Evolutionary conservation across 495 filamentous ascomycete genomes (phyloP).

Genomic region (Physcia stellaris): DNA sequence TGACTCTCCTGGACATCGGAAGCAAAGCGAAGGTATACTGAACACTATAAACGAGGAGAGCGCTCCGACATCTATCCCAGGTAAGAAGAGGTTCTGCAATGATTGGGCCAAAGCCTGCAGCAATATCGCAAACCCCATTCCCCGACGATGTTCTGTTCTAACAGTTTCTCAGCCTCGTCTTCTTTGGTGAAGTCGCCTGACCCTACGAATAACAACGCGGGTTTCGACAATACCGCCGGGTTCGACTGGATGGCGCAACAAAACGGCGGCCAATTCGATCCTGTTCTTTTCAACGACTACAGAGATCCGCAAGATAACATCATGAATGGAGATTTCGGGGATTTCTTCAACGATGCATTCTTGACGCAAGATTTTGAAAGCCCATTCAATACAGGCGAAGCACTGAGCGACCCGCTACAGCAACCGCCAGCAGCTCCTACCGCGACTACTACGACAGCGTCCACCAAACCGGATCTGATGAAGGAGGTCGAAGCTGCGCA

Average conservation of each 20-base stretch:
- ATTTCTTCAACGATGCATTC: conserved; percentile 78
- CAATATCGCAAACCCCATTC: conserved; percentile 55
- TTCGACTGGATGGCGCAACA: conserved; percentile 75
- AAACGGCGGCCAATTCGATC: conserved; percentile 81
- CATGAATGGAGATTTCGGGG: conserved; percentile 52
- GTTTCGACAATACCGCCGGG: conserved; percentile 23
- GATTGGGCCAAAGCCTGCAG: conserved; percentile 61
- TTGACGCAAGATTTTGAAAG: conserved; percentile 64
- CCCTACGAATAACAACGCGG: too few species aligned
- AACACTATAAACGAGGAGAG: conserved; percentile 21
- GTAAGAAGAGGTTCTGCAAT: conserved; percentile 52
- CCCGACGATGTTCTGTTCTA: conserved; percentile 36
- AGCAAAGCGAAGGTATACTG: conserved; percentile 10
- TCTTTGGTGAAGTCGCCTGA: too few species aligned
- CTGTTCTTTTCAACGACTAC: conserved; percentile 84
- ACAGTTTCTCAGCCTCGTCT: too few species aligned
- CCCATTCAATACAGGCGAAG: conserved; percentile 54
- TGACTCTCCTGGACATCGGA: conserved; percentile 32
- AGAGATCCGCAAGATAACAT: conserved; percentile 76
- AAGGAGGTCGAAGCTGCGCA: conserved; percentile 55
- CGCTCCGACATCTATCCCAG: conserved; percentile 30
- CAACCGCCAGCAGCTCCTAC: too few species aligned
- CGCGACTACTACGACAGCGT: conserved; percentile 20
- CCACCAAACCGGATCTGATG: conserved; percentile 40
- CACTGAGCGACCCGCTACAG: too few species aligned